Evolutionary conservation across 2,329 filamentous ascomycete species (phyloP).

Genomic region (Fusarium sp.): DNA sequence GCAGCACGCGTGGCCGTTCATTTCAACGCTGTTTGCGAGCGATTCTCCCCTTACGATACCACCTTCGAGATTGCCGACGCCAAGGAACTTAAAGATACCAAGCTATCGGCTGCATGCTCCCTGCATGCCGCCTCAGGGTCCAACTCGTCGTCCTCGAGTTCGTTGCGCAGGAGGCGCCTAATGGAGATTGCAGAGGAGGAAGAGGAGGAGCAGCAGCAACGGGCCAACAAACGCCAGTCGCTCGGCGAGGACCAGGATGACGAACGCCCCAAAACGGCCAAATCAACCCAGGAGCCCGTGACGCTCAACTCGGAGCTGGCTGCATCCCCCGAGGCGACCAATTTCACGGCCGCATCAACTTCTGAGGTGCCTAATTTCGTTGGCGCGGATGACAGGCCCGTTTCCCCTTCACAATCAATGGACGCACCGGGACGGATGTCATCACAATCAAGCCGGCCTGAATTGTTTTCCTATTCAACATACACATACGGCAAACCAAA

Average conservation of each 20-base stretch:
- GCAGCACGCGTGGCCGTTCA: conserved; percentile 82
- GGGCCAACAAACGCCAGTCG: conserved; percentile 66
- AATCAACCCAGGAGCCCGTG: conserved; percentile 52
- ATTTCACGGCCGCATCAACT: conserved; percentile 57
- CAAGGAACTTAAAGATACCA: conserved; percentile 84
- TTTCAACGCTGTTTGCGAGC: conserved; percentile 71
- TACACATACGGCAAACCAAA: conserved; percentile 73
- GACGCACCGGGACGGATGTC: conserved; percentile 58
- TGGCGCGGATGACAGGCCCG: conserved; percentile 55
- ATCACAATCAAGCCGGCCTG: conserved; percentile 60
- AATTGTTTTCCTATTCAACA: conserved; percentile 58
- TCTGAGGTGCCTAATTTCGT: conserved; percentile 61
- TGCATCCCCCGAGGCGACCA: conserved; percentile 57
- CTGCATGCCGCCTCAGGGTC: conserved; percentile 88
- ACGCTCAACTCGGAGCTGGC: conserved; percentile 62
- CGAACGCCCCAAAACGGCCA: conserved; percentile 40
- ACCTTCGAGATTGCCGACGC: conserved; percentile 77
- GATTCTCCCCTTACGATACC: conserved; percentile 86
- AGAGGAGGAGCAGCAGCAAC: conserved; percentile 72
- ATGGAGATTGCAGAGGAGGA: conserved; percentile 95
- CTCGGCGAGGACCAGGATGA: conserved; percentile 57
- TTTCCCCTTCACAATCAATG: conserved; percentile 55
- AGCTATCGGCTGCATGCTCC: conserved; percentile 86
- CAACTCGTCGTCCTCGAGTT: conserved; percentile 83
- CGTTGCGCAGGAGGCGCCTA: conserved; percentile 75